Evolutionary conservation across 2,329 filamentous ascomycete species (phyloP), one percentile per base, ranked within the genome.

Genomic region (Penicillium sp.): DNA sequence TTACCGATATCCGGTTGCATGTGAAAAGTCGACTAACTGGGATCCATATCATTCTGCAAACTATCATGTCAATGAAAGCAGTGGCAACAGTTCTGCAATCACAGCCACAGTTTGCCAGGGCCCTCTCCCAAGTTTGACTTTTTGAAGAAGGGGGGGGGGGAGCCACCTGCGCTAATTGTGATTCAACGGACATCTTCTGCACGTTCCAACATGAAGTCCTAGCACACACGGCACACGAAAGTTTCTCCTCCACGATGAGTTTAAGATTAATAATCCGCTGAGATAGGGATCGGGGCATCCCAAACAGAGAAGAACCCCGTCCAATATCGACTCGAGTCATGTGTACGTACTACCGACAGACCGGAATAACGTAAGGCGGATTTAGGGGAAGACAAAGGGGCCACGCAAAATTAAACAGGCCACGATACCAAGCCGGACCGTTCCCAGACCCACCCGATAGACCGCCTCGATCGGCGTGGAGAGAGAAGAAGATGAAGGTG

Each of bases 391-490:
- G 58, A 44, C 25, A 31, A 27, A 53, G 50, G 46, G 54, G 37
- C 19, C 39, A 29, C 44, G 35, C 46, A 52, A 50, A 43, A 49
- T 29, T 35, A 53, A 55, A 54, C 31, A 53, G 59, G 42, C 47
- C 47, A 54, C 23, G 42, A 54, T 58, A 52, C 25, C 59, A 61
- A 53, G 55, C 56, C 58, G 64, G 64, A 63, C 64, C 63, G 64
- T 65, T 67, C 55, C 57, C 55, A 64, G 62, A 54, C 58, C 64
- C 64, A 64, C 55, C 27, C 19, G 44, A 55, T 59, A 65, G 60
- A 61, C 64, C 60, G 58, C 57, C 56, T 65, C 62, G 62, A 66
- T 66, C 63, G 59, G 54, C 58, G 62, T 52, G 62, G 54, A 58
- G 55, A 51, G 48, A 52, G 43, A 35, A 52, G 44, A 26, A 26